phyloP scores from a whole-genome alignment of 306 rosid genomes.

The Prunus salicina region DNA sequence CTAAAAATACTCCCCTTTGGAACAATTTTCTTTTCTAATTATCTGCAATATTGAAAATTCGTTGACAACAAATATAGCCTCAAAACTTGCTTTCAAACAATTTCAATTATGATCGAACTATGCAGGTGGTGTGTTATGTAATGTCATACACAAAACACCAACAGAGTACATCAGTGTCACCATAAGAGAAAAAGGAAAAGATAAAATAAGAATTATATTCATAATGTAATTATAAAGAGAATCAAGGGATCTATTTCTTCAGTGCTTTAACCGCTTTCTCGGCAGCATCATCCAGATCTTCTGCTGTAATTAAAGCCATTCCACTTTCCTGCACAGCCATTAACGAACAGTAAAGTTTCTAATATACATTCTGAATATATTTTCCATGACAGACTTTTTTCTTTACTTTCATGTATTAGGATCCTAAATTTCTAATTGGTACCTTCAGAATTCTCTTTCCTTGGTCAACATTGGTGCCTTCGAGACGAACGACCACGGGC shows the following conservation, averaged over 20 bases:
- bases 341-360: constrained; percentile 5
- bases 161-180: constrained; percentile 12
- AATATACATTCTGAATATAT: constrained; percentile 28
- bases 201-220: constrained; percentile 19
- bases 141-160: constrained; percentile 13
- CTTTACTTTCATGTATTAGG: neutral
- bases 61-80: constrained; percentile 7
- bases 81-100: neutral
- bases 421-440: neutral
- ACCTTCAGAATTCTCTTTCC: constrained; percentile 92
- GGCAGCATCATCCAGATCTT: constrained; percentile 98
- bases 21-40: neutral
- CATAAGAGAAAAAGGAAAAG: neutral
- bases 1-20: too few relatives aligned
- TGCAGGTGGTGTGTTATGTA: constrained; percentile 16
- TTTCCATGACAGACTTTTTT: constrained; percentile 3
- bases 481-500: constrained; percentile 95
- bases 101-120: constrained; percentile 16
- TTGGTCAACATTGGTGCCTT: constrained; percentile 95
- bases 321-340: constrained; percentile 84
- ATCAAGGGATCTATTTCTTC: constrained; percentile 20
- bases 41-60: constrained; percentile 3
- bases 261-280: constrained; percentile 87
- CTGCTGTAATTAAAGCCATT: constrained; percentile 82
- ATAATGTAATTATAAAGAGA: constrained; percentile 15